Evolutionary conservation across 2,329 filamentous ascomycete genomes (phyloP).

Genomic region (Boeremia exigua): DNA sequence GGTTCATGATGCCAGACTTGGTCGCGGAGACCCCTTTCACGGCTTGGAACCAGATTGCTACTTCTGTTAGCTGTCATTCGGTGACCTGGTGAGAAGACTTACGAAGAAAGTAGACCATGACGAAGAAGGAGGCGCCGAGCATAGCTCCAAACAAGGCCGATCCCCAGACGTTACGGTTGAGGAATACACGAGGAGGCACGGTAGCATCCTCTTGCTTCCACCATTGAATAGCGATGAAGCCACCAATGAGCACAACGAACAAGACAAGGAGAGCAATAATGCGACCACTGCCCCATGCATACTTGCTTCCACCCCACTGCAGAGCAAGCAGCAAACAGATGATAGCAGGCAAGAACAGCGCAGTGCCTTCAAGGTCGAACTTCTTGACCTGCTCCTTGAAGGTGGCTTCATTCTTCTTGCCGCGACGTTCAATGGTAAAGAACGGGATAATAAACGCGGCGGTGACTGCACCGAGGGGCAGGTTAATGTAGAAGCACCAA

Average conservation of each 20-base stretch:
- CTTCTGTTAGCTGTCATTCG: constrained; percentile 15
- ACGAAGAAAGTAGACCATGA: constrained; percentile 54
- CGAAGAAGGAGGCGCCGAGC: constrained; percentile 53
- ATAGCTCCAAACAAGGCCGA: constrained; percentile 50
- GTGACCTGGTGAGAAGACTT: constrained; percentile 3
- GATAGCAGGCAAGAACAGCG: constrained; percentile 54
- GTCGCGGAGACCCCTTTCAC: constrained; percentile 55
- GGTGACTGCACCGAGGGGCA: constrained; percentile 58
- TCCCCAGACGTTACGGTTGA: constrained; percentile 54
- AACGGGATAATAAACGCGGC: constrained; percentile 51
- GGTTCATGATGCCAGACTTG: constrained; percentile 57
- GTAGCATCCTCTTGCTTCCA: constrained; percentile 55
- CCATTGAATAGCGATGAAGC: constrained; percentile 52
- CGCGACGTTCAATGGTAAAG: constrained; percentile 43
- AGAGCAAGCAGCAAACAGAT: constrained; percentile 58
- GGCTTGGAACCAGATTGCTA: constrained; percentile 57
- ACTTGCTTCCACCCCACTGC: constrained; percentile 58
- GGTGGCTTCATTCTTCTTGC: constrained; percentile 40
- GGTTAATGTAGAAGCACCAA: constrained; percentile 56
- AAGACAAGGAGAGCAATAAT: constrained; percentile 57
- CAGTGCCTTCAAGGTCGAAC: constrained; percentile 56
- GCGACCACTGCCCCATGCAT: constrained; percentile 52
- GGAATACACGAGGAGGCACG: constrained; percentile 54
- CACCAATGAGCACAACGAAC: constrained; percentile 50
- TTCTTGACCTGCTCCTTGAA: constrained; percentile 50